Evolutionary conservation across 2,329 filamentous ascomycete genomes (phyloP), one percentile per base, ranked within the genome.

Genomic region (Septoria linicola): DNA sequence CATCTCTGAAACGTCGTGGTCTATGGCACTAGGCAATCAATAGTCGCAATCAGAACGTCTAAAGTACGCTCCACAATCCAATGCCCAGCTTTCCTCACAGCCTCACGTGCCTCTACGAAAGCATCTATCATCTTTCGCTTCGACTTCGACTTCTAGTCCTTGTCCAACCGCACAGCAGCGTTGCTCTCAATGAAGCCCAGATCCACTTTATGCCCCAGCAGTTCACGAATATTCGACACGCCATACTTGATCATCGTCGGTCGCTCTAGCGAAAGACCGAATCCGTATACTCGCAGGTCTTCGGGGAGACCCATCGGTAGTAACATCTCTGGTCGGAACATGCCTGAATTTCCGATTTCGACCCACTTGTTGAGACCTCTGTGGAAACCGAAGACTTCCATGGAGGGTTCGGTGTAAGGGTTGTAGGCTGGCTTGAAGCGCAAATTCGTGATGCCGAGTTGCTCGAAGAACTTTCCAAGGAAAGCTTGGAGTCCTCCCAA

Each of bases 381-480:
- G 77, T 97, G 93, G 77, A 86, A 97, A 60, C 88, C 89, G 75
- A 97, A 99, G 61, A 99, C 95, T 73, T 99, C 93, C 90, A 99
- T 95, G 68, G 86, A 87, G 23, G 93, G 91, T 74, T 99, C 93
- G 21, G 90, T 96, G 77, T 95, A 91, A 1, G 88, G 89, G 74
- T 96, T 95, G 76, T 95, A 95, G 1, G 93, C 93, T 14, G 93
- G 93, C 78, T 99, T 99, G 83, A 96, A 99, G 67, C 88, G 86
- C 59, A 99, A 80, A 65, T 82, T 77, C 57, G 82, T 78, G 61
- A 99, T 89, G 60, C 93, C 92, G 87, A 97, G 96, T 78, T 96
- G 95, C 58, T 78, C 80, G 73, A 97, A 99, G 83, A 99, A 97
- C 65, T 89, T 84, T 66, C 92, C 86, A 80, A 97, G 91, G 76